Conservation (phyloP, 2,329 filamentous ascomycete genomes). For the Hypoxylon sp. region DNA sequence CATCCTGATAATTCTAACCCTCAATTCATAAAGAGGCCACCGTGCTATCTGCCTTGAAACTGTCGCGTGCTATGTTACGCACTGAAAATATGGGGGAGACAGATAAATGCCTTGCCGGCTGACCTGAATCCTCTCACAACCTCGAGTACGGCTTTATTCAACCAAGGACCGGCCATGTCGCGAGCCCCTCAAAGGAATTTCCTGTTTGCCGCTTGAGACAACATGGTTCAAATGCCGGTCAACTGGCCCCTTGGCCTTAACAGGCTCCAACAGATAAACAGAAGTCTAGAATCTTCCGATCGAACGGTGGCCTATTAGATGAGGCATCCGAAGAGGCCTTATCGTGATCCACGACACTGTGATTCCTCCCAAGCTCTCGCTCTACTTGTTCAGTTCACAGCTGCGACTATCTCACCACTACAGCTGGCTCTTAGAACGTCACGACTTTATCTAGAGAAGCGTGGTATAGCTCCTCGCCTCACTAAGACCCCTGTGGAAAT, state of each 20-base stretch:
- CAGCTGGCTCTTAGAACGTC: neutral
- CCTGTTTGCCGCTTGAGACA: constrained; percentile 20
- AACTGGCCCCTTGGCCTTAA: neutral
- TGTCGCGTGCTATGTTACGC: constrained; percentile 11
- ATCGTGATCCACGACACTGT: neutral
- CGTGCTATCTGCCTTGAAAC: constrained; percentile 6
- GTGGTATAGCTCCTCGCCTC: neutral
- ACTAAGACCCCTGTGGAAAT: neutral
- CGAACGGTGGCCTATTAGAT: neutral
- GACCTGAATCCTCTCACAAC: neutral
- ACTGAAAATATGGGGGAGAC: constrained; percentile 10
- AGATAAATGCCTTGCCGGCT: constrained; percentile 8
- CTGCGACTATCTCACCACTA: constrained; percentile 3
- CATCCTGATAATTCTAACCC: neutral
- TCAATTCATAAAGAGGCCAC: neutral
- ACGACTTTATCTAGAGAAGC: neutral
- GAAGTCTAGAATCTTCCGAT: constrained; percentile 4
- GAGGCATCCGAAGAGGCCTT: constrained; percentile 16
- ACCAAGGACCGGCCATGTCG: constrained; percentile 10
- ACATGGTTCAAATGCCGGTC: constrained; percentile 19
- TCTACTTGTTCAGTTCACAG: constrained; percentile 1
- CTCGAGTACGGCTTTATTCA: constrained; percentile 7
- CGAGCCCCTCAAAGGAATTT: neutral
- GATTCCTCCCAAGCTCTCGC: constrained; percentile 1
- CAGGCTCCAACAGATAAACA: neutral